Evolutionary conservation across 2,329 filamentous ascomycete species (phyloP).

Genomic region (Arthrobotrys sinensis): DNA sequence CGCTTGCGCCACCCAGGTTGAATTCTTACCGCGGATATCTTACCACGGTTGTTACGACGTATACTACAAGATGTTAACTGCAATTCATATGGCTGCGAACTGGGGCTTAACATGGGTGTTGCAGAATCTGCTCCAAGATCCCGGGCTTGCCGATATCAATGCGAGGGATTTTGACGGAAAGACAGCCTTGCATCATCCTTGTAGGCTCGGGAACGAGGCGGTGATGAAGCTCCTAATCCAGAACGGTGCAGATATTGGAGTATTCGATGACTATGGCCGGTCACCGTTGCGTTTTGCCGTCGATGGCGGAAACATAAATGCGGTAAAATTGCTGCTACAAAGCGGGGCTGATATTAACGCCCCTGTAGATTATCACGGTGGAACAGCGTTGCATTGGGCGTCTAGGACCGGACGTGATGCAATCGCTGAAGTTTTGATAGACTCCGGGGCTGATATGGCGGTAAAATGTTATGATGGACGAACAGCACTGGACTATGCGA

Average conservation of each 20-base stretch:
- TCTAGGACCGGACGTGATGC: conserved; percentile 25
- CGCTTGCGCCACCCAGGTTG: conserved; percentile 59
- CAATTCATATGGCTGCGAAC: conserved; percentile 32
- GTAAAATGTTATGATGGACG: conserved; percentile 46
- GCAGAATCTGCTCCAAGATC: conserved; percentile 23
- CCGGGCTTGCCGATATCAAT: conserved; percentile 11
- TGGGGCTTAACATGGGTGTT: conserved; percentile 28
- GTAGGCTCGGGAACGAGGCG: conserved; percentile 42
- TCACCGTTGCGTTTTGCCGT: conserved; percentile 44
- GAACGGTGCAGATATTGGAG: conserved; percentile 16
- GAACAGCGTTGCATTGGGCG: conserved; percentile 57
- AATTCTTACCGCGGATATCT: conserved; percentile 55
- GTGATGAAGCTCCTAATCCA: conserved; percentile 59
- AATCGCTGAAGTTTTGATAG: conserved; percentile 33
- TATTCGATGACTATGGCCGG: conserved; percentile 39
- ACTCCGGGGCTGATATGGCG: conserved; percentile 7
- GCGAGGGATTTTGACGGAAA: conserved; percentile 53
- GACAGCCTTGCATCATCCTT: conserved; percentile 52
- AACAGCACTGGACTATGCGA: conserved; percentile 60
- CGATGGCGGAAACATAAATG: conserved; percentile 42
- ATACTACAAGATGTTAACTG: conserved; percentile 53
- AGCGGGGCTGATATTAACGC: conserved; percentile 58
- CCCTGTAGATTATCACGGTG: conserved; percentile 52
- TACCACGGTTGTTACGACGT: conserved; percentile 62
- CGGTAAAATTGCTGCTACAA: conserved; percentile 62